Percentiles rank a stretch among this genome's conserved stretches.
Conservation (phyloP, 306 rosid species). For the Abrus pulchellus region DNA sequence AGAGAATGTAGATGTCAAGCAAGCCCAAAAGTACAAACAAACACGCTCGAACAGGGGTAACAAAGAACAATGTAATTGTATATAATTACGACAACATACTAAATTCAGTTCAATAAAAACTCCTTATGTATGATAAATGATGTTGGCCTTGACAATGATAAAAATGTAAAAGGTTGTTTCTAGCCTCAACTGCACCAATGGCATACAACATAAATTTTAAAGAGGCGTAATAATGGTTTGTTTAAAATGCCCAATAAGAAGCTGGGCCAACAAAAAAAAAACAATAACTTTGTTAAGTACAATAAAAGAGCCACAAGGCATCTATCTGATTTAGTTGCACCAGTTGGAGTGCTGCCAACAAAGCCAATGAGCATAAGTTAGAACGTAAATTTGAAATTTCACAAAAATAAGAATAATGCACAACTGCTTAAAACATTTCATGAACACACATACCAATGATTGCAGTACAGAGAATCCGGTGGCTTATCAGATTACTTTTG, state of each 20-base stretch:
- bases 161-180: slow-evolving; percentile 43
- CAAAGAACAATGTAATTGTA: background rate
- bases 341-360: slow-evolving; percentile 62
- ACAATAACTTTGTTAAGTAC: slow-evolving; percentile 19
- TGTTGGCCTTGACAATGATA: slow-evolving; percentile 40
- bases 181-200: slow-evolving; percentile 45
- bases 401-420: slow-evolving; percentile 2
- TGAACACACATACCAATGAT: slow-evolving; percentile 46
- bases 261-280: slow-evolving; percentile 40
- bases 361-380: slow-evolving; percentile 46
- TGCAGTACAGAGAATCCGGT: slow-evolving; percentile 58
- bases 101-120: slow-evolving; percentile 22
- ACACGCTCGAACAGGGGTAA: too few species aligned
- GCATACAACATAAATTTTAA: slow-evolving; percentile 44
- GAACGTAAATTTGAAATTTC: slow-evolving; percentile 23
- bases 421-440: slow-evolving; percentile 37
- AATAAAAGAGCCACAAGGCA: slow-evolving; percentile 45
- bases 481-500: slow-evolving; percentile 52
- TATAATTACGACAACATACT: background rate
- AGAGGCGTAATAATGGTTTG: slow-evolving; percentile 47
- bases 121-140: slow-evolving; percentile 25
- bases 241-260: slow-evolving; percentile 46
- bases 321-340: slow-evolving; percentile 46
- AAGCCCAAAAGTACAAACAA: too few species aligned
- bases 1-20: too few species aligned